These are phyloP conservation scores for Sclerotinia borealis DNA, from an alignment of 2,329 filamentous ascomycete genomes.

Conservation along the genomic window DNA sequence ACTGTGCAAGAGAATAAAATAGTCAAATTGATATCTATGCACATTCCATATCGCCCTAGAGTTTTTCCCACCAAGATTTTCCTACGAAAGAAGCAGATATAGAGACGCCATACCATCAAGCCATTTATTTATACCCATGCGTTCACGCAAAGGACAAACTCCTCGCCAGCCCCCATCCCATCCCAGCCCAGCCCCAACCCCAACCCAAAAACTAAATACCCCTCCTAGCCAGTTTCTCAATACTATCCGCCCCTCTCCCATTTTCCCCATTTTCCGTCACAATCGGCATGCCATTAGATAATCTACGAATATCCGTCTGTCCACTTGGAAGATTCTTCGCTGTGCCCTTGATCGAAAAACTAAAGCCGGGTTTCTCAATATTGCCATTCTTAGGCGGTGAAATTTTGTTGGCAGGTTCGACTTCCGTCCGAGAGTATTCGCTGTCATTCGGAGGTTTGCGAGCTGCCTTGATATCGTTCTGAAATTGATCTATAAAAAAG, in stretches of 20 bases:
- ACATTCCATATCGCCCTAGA: too few species aligned
- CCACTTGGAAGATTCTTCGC: neutral
- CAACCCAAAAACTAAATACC: neutral
- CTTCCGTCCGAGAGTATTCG: neutral
- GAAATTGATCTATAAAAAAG: neutral
- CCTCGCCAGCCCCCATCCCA: neutral
- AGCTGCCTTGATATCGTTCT: neutral
- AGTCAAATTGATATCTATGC: too few species aligned
- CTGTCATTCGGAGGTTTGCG: too few species aligned
- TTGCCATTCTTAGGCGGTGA: neutral
- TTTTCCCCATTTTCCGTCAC: neutral
- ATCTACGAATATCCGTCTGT: neutral
- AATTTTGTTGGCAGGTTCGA: neutral
- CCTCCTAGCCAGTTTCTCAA: neutral
- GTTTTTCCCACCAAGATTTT: too few species aligned
- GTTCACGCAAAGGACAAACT: too few species aligned
- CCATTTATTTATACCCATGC: too few species aligned
- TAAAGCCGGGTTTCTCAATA: neutral
- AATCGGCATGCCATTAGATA: slow-evolving; percentile 1
- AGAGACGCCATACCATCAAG: too few species aligned
- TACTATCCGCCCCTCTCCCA: neutral
- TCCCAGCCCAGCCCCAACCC: too few species aligned
- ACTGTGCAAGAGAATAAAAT: too few species aligned
- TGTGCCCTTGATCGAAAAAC: neutral
- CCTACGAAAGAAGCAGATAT: too few species aligned